Conservation (phyloP, 352 stramenopile genomes). For the Chrysophaeum taylorii region DNA sequence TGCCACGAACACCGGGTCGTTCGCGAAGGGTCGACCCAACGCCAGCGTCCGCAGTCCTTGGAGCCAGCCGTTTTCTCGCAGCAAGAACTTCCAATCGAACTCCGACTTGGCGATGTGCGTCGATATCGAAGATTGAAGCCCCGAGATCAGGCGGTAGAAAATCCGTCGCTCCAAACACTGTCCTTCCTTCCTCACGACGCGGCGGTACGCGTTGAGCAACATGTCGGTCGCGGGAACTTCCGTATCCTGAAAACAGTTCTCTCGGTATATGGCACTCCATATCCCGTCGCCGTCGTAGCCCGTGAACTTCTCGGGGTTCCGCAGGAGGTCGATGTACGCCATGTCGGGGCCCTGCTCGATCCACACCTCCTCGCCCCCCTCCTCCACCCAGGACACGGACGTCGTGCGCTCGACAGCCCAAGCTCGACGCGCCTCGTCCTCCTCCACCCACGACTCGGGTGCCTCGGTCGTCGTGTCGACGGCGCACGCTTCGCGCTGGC, state of each 20-base stretch:
- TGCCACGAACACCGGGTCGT: conserved; percentile 49
- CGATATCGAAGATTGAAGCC: conserved; percentile 88
- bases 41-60: no score
- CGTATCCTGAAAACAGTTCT: conserved; percentile 82
- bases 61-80: background rate
- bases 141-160: conserved; percentile 87
- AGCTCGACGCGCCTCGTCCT: conserved; percentile 25
- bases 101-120: conserved; percentile 77
- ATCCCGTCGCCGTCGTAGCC: conserved; percentile 89
- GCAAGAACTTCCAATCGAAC: conserved; percentile 25
- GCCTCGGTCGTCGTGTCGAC: conserved; percentile 72
- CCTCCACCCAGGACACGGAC: conserved; percentile 59
- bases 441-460: conserved; percentile 55
- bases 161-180: conserved; percentile 80
- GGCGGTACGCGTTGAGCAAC: background rate
- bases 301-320: conserved; percentile 96
- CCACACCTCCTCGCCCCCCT: conserved; percentile 23
- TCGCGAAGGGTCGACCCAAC: no score
- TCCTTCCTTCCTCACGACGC: conserved; percentile 43
- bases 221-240: conserved; percentile 11
- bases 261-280: conserved; percentile 92
- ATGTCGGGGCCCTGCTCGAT: conserved; percentile 45
- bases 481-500: conserved; percentile 67
- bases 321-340: conserved; percentile 84
- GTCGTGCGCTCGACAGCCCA: conserved; percentile 15